These are phyloP conservation scores for Gonium pectorale DNA, from an alignment of 139 green algal genomes.

Conservation along the genomic window DNA sequence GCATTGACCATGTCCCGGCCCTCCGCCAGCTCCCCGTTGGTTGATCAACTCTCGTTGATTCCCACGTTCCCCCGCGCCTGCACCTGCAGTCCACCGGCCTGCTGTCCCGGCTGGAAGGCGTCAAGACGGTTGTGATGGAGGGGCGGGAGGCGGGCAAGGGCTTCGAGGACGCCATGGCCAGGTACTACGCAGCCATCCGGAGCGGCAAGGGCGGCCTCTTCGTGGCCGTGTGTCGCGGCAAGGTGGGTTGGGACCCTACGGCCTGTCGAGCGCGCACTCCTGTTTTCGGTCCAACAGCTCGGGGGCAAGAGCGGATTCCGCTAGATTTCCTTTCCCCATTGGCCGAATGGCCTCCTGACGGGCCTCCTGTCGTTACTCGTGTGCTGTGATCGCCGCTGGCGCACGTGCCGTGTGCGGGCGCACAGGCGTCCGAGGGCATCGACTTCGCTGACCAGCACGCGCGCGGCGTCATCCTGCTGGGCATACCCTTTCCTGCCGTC, in stretches of 20 bases:
- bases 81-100: slow-evolving; percentile 73
- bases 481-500: slow-evolving; percentile 92
- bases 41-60: too few species aligned
- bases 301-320: too few species aligned
- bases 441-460: slow-evolving; percentile 95
- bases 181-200: slow-evolving; percentile 81
- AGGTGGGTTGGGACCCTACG: slow-evolving; percentile 85
- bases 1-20: too few species aligned
- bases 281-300: too few species aligned
- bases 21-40: too few species aligned
- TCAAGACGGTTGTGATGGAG: slow-evolving; percentile 87
- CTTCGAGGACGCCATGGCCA: slow-evolving; percentile 79
- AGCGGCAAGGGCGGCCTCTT: slow-evolving; percentile 81
- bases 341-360: too few species aligned
- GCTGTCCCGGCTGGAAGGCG: slow-evolving; percentile 63
- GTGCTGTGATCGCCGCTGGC: too few species aligned
- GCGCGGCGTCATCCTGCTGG: slow-evolving; percentile 91
- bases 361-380: too few species aligned
- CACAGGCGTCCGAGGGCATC: slow-evolving; percentile 94
- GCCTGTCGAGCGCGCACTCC: too few species aligned
- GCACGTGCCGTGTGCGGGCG: too few species aligned
- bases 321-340: too few species aligned
- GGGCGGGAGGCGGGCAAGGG: slow-evolving; percentile 72
- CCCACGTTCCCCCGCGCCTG: not conserved
- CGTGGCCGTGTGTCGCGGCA: slow-evolving; percentile 94